Conservation (phyloP, 106 monocot genomes). For the Chionographis japonica region DNA sequence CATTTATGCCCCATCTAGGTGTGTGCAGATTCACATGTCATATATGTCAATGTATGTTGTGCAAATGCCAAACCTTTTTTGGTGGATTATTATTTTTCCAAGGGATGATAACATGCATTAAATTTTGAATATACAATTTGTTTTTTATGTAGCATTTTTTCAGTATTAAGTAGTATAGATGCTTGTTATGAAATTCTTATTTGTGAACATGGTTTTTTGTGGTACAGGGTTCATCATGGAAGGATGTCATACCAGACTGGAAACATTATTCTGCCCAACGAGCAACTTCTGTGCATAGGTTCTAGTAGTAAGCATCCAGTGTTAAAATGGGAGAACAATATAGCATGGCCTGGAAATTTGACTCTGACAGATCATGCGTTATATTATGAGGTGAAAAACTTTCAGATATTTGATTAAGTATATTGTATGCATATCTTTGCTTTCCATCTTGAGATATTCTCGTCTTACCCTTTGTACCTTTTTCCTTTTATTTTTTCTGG, state of each 20-base stretch:
- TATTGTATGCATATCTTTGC: background rate
- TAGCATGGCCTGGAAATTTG: slow-evolving; percentile 89
- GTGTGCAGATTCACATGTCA: too few relatives aligned
- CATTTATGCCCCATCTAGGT: too few relatives aligned
- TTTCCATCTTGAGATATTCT: background rate
- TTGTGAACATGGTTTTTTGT: slow-evolving; percentile 1
- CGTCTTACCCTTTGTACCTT: too few relatives aligned
- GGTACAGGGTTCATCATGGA: slow-evolving; percentile 72
- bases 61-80: too few relatives aligned
- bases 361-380: slow-evolving; percentile 80
- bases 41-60: too few relatives aligned
- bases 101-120: too few relatives aligned
- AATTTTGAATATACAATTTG: too few relatives aligned
- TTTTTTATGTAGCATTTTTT: too few relatives aligned
- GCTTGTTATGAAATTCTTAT: background rate
- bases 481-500: background rate
- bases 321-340: slow-evolving; percentile 89
- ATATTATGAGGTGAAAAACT: slow-evolving; percentile 67
- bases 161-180: too few relatives aligned
- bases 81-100: too few relatives aligned
- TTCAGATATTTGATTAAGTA: too few relatives aligned
- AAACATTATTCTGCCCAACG: slow-evolving; percentile 32
- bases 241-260: slow-evolving; percentile 55
- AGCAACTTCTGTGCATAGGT: slow-evolving; percentile 80
- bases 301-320: slow-evolving; percentile 81